Evolutionary conservation across 75 land plant species (phyloP).

Genomic region (Cupressus sempervirens): DNA sequence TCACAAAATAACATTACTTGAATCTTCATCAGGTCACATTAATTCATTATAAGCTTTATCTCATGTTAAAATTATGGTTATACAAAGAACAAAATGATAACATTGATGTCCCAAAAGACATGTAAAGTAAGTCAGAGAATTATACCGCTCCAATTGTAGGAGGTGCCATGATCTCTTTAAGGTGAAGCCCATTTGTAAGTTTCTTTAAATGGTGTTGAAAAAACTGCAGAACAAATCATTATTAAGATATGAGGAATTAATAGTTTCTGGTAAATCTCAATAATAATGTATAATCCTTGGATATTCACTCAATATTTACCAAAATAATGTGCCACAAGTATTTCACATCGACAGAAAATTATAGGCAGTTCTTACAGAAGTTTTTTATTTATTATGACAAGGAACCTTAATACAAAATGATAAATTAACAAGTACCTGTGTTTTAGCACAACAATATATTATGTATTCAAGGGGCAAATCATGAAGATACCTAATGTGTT

Average conservation of each 20-base stretch:
- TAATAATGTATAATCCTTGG: not conserved
- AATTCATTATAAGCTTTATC: not conserved
- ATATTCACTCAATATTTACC: not conserved
- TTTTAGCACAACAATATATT: not conserved
- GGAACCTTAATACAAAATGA: not conserved
- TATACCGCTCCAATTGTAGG: constrained; percentile 55
- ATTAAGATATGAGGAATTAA: not conserved
- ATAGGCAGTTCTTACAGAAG: not conserved
- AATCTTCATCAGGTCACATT: not conserved
- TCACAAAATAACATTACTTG: not conserved
- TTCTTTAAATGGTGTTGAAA: not conserved
- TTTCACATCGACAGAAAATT: not conserved
- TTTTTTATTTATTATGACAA: not conserved
- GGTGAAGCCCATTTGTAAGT: constrained; percentile 22
- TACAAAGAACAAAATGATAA: not conserved
- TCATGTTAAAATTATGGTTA: not conserved
- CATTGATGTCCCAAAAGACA: not conserved
- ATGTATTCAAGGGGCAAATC: not conserved
- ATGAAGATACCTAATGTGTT: not conserved
- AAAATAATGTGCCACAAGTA: not conserved
- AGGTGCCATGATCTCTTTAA: constrained; percentile 43
- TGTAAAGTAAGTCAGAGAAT: not conserved
- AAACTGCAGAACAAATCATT: not conserved
- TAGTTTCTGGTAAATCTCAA: not conserved
- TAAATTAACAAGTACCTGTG: not conserved